phyloP scores from a whole-genome alignment of 192 early-diverging fungal genomes.

The Gaertneriomyces semiglobifer region DNA sequence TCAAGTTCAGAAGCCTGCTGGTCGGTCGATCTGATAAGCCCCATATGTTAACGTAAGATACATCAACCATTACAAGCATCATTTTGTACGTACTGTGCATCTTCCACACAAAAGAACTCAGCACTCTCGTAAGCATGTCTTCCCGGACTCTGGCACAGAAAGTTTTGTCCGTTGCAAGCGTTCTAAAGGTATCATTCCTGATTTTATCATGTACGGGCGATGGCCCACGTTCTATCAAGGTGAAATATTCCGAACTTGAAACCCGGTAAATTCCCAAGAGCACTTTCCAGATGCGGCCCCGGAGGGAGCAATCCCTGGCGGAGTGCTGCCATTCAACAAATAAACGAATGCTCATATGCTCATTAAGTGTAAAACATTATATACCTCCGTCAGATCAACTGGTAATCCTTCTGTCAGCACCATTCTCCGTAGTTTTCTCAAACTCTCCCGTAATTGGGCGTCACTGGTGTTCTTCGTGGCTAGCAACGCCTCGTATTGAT shows the following conservation, averaged over 20 bases:
- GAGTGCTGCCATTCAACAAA: background rate
- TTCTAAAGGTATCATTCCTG: conserved; percentile 86
- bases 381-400: conserved; percentile 35
- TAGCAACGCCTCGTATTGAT: conserved; percentile 49
- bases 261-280: conserved; percentile 69
- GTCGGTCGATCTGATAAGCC: conserved; percentile 38
- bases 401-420: conserved; percentile 64
- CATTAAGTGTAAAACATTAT: background rate
- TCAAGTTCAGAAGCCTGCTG: conserved; percentile 47
- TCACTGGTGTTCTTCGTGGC: conserved; percentile 52
- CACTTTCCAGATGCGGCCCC: conserved; percentile 69
- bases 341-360: background rate
- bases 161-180: conserved; percentile 72
- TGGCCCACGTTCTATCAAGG: conserved; percentile 65
- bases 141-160: conserved; percentile 71
- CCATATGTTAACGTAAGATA: background rate
- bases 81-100: conserved; percentile 54
- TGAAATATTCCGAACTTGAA: conserved; percentile 69
- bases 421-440: conserved; percentile 52
- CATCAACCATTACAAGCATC: background rate
- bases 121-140: conserved; percentile 67
- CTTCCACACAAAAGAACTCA: conserved; percentile 86
- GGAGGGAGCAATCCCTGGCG: conserved; percentile 36
- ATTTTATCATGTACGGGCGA: conserved; percentile 70
- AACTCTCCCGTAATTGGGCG: conserved; percentile 48